Percentiles rank a stretch among this genome's conserved stretches.
Conservation (phyloP, 2,329 filamentous ascomycete genomes). For the Nemania bipapillata region DNA sequence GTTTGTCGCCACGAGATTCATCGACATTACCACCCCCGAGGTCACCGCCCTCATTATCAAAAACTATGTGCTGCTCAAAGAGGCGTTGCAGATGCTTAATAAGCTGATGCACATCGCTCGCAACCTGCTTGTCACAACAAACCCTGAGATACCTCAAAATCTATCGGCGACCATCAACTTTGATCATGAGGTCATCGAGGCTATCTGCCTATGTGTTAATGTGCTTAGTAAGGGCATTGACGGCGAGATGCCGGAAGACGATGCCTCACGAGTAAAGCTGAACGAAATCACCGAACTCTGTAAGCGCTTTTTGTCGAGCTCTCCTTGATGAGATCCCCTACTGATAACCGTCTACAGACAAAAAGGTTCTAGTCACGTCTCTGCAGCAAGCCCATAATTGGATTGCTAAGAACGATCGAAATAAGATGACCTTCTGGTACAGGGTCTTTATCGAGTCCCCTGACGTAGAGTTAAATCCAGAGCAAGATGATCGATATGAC, state of each 20-base stretch:
- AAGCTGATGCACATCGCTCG: slow-evolving; percentile 74
- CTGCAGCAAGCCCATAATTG: slow-evolving; percentile 75
- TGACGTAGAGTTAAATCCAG: slow-evolving; percentile 60
- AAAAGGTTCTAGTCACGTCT: slow-evolving; percentile 73
- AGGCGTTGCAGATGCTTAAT: slow-evolving; percentile 71
- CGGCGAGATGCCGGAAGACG: slow-evolving; percentile 69
- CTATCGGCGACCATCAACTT: slow-evolving; percentile 72
- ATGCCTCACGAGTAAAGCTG: slow-evolving; percentile 65
- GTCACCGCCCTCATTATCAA: slow-evolving; percentile 71
- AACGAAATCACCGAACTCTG: slow-evolving; percentile 73
- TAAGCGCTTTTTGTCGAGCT: slow-evolving; percentile 51
- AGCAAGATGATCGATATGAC: slow-evolving; percentile 62
- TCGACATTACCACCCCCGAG: slow-evolving; percentile 68
- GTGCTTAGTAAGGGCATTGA: slow-evolving; percentile 75
- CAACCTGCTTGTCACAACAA: slow-evolving; percentile 71
- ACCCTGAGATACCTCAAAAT: slow-evolving; percentile 73
- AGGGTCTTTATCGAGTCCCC: slow-evolving; percentile 69
- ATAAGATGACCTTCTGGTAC: slow-evolving; percentile 77
- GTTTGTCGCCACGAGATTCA: slow-evolving; percentile 63
- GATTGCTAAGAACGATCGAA: slow-evolving; percentile 74
- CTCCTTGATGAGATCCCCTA: neutral
- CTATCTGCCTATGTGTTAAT: slow-evolving; percentile 73
- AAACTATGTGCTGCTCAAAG: slow-evolving; percentile 69
- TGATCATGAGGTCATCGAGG: slow-evolving; percentile 73
- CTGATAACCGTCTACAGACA: slow-evolving; percentile 58